Conservation (phyloP, 176 grass and related monocot species). For the Microstegium vimineum region DNA sequence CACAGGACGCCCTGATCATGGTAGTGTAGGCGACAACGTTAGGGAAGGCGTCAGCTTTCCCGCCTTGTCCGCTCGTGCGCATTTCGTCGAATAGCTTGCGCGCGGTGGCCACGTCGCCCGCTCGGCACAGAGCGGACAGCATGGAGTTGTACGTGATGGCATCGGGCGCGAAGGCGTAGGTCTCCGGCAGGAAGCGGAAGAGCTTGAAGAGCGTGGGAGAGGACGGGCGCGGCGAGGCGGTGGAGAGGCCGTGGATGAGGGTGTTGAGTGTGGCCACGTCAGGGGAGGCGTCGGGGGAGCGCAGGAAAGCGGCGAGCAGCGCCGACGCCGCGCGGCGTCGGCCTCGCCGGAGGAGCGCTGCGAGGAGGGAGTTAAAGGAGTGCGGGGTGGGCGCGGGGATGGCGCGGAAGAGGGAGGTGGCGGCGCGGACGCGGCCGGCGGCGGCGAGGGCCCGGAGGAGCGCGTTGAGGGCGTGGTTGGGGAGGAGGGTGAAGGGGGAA, state of each 20-base stretch:
- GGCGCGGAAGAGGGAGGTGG: constrained; percentile 48
- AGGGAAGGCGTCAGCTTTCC: background rate
- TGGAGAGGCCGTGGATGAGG: constrained; percentile 66
- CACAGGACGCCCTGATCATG: constrained; percentile 67
- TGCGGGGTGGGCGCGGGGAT: constrained; percentile 56
- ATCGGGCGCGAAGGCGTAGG: constrained; percentile 50
- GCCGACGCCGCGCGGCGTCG: constrained; percentile 41
- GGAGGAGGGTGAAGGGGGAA: constrained; percentile 55
- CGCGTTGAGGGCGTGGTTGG: constrained; percentile 71
- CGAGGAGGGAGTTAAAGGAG: constrained; percentile 81
- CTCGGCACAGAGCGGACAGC: constrained; percentile 50
- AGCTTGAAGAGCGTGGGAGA: constrained; percentile 41
- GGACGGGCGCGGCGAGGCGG: constrained; percentile 39
- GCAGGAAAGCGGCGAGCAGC: constrained; percentile 57
- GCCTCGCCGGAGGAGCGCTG: constrained; percentile 54
- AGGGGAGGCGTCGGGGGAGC: constrained; percentile 27
- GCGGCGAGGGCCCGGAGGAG: constrained; percentile 74
- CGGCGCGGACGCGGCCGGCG: no score
- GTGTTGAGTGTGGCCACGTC: constrained; percentile 79
- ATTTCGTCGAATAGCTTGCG: constrained; percentile 71
- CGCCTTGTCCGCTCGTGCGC: background rate
- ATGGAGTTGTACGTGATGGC: no score
- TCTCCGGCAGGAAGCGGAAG: constrained; percentile 44
- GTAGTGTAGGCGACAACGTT: constrained; percentile 83
- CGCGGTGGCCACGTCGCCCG: constrained; percentile 44